Percentiles rank a stretch among this genome's conserved stretches.
Conservation (phyloP, 2,329 filamentous ascomycete species). For the Penicillium sp. region DNA sequence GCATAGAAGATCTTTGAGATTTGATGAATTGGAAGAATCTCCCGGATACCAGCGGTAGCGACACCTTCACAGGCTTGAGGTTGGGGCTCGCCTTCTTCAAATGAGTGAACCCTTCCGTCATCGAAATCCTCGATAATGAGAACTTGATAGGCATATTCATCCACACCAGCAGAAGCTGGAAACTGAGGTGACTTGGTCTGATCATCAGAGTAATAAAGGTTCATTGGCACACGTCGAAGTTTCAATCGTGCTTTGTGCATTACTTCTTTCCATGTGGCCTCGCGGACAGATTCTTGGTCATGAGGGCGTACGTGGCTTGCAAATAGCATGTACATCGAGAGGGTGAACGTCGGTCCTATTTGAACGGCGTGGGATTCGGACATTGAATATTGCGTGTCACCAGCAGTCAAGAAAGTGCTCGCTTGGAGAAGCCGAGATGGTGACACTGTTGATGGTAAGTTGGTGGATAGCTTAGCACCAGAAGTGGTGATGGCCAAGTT, state of each 20-base stretch:
- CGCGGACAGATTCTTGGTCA: conserved; percentile 57
- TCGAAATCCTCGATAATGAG: conserved; percentile 80
- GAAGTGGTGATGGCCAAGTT: conserved; percentile 93
- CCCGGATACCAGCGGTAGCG: conserved; percentile 61
- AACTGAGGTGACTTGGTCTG: conserved; percentile 24
- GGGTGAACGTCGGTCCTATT: conserved; percentile 79
- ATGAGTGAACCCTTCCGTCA: conserved; percentile 66
- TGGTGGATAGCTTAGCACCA: conserved; percentile 79
- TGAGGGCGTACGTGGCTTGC: conserved; percentile 67
- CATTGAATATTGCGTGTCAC: conserved; percentile 77
- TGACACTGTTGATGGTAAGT: conserved; percentile 77
- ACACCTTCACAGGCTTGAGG: conserved; percentile 62
- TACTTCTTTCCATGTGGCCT: conserved; percentile 90
- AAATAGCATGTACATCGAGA: conserved; percentile 96
- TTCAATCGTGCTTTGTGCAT: conserved; percentile 89
- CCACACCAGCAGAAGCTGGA: conserved; percentile 44
- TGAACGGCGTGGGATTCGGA: conserved; percentile 66
- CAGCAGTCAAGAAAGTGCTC: conserved; percentile 83
- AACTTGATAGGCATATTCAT: conserved; percentile 76
- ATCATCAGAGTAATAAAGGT: conserved; percentile 37
- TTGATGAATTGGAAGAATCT: conserved; percentile 67
- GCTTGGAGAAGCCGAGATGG: conserved; percentile 89
- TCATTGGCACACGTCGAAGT: conserved; percentile 67
- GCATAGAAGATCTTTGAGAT: conserved; percentile 92
- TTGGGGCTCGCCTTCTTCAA: conserved; percentile 58